A percentile compares a stretch with the other conserved stretches of the same genome.
phyloP scores from a whole-genome alignment of 2,329 filamentous ascomycete species.

The Fusarium piperis region DNA sequence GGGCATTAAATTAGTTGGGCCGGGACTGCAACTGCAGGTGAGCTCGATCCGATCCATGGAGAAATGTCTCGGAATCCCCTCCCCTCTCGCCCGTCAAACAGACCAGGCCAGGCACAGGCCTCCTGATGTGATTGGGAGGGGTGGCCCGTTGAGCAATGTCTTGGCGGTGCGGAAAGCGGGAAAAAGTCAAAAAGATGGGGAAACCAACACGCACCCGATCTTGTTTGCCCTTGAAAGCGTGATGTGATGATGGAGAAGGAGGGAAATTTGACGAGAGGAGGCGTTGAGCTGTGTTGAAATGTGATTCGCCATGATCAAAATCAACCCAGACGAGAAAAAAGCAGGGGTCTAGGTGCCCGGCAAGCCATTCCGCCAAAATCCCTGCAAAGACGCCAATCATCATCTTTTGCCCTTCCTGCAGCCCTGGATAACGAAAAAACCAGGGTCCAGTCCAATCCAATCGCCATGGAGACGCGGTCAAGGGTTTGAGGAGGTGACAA shows the following conservation, averaged over 20 bases:
- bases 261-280: background rate
- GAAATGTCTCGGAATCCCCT: conserved; percentile 8
- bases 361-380: background rate
- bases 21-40: background rate
- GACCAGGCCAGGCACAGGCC: conserved; percentile 1
- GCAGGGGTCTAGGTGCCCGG: background rate
- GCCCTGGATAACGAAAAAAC: background rate
- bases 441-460: conserved; percentile 3
- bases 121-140: background rate
- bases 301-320: conserved; percentile 2
- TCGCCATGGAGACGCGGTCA: background rate
- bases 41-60: background rate
- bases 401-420: background rate
- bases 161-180: conserved; percentile 2
- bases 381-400: conserved; percentile 12
- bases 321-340: background rate
- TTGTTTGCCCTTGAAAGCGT: background rate
- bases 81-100: conserved; percentile 2
- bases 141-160: background rate
- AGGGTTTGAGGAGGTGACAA: background rate
- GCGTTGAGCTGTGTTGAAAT: background rate
- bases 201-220: background rate
- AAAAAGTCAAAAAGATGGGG: conserved; percentile 8
- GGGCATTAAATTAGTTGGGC: conserved; percentile 1
- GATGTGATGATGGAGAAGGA: background rate